Base-by-base conservation (phyloP, 331 rosid species). In the Stylosanthes scabra region DNA sequence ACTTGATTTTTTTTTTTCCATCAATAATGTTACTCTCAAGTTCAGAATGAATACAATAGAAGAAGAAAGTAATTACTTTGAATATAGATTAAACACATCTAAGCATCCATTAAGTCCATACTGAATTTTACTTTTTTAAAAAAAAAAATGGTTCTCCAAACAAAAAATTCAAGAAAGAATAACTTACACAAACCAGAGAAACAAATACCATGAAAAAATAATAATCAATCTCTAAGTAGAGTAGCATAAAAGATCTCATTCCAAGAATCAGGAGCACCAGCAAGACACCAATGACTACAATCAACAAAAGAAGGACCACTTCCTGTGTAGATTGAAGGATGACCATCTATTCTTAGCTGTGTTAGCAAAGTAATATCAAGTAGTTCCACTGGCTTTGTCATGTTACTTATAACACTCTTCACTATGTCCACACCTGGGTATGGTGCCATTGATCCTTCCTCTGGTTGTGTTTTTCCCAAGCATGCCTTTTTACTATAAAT, bases 251-350 rank as follows among this genome's bases (percentile, higher is more conserved):
- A 70, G 13, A 90, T 75, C 59, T 86, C 88, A 81, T 90, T 90
- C 91, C 91, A 88, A 66, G 85, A 2, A 78, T 88, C 93, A 31
- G 91, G 93, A 75, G 76, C 87, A 47, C 96, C 88, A 8, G 90
- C 75, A 1, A 86, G 80, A 68, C 93, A 88, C 91, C 91, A 86
- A 13, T 88, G 93, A 45, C 88, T 86, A 15, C 96, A 84, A 55
- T 88, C 96, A 0, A 74, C 50, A 51, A 15, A 61, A 13, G 75
- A 62, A 63, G 81, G 9, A 12, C 81, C 83, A 15, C 16, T 6
- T 3, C 84, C 80, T n/a, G 88, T 56, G 63, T 85, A 89, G 29
- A 80, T 71, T 7, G 93, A 87, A 63, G 93, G 96, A 58, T 88
- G 93, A 2, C 90, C 88, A 56, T 90, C 96, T 74, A 68, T 81